phyloP scores from a whole-genome alignment of 2,329 filamentous ascomycete genomes.

The Fusarium nelsonii region DNA sequence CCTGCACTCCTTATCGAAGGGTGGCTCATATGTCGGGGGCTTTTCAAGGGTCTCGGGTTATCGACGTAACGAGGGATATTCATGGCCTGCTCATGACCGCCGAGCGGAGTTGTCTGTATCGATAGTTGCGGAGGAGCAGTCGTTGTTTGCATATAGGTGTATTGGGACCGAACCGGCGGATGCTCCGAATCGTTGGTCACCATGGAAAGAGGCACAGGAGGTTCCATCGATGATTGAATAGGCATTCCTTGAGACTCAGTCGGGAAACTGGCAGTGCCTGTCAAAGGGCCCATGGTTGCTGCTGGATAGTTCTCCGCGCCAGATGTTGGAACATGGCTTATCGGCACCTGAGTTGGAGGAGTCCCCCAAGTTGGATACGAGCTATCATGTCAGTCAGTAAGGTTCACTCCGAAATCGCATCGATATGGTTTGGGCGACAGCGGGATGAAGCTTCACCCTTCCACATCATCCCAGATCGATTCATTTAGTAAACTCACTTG shows the following conservation, averaged over 20 bases:
- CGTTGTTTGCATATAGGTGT: slow-evolving; percentile 65
- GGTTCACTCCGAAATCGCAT: neutral
- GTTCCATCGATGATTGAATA: slow-evolving; percentile 64
- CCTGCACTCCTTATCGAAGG: slow-evolving; percentile 65
- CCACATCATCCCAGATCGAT: neutral
- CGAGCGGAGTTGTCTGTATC: slow-evolving; percentile 53
- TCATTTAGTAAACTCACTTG: slow-evolving; percentile 61
- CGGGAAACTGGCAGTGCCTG: slow-evolving; percentile 61
- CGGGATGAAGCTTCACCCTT: neutral
- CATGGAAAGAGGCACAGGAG: slow-evolving; percentile 65
- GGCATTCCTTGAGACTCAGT: slow-evolving; percentile 67
- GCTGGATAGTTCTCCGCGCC: slow-evolving; percentile 63
- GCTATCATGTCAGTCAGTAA: slow-evolving; percentile 56
- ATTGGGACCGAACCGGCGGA: slow-evolving; percentile 65
- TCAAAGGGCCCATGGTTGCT: slow-evolving; percentile 63
- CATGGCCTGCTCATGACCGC: slow-evolving; percentile 59
- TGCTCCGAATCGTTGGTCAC: slow-evolving; percentile 62
- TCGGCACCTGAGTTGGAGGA: slow-evolving; percentile 57
- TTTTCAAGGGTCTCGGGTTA: slow-evolving; percentile 68
- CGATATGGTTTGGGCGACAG: neutral
- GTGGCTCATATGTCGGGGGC: slow-evolving; percentile 66
- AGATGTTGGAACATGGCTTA: slow-evolving; percentile 63
- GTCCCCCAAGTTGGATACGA: slow-evolving; percentile 69
- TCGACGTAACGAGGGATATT: slow-evolving; percentile 70
- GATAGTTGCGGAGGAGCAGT: slow-evolving; percentile 65